phyloP scores from a whole-genome alignment of 2,329 filamentous ascomycete genomes.

The Venturia asperata region DNA sequence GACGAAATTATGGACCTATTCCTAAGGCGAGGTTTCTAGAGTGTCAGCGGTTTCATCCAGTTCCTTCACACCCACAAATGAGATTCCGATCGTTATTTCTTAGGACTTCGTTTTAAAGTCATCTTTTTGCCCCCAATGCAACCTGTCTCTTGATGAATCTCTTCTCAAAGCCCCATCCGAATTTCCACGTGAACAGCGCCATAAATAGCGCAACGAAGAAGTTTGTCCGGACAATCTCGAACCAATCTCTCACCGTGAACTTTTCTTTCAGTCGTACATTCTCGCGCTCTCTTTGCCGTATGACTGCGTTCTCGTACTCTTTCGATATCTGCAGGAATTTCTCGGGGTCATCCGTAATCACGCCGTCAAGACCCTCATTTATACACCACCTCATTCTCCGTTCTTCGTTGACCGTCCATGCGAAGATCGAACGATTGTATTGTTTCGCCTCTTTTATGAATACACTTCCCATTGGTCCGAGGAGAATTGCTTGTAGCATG shows the following conservation, averaged over 20 bases:
- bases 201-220: constrained; percentile 31
- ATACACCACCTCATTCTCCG: constrained; percentile 78
- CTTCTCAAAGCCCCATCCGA: constrained; percentile 23
- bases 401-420: constrained; percentile 82
- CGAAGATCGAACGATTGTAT: constrained; percentile 55
- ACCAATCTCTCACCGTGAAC: constrained; percentile 23
- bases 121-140: neutral
- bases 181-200: constrained; percentile 29
- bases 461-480: constrained; percentile 57
- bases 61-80: neutral
- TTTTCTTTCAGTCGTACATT: constrained; percentile 8
- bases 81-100: neutral
- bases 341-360: constrained; percentile 78
- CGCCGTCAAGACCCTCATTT: constrained; percentile 59
- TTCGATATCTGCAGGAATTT: constrained; percentile 56
- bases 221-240: constrained; percentile 30
- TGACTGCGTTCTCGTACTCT: constrained; percentile 15
- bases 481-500: constrained; percentile 61
- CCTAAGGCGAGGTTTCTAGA: neutral
- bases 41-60: neutral
- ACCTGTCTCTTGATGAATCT: constrained; percentile 14
- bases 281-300: constrained; percentile 3
- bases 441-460: constrained; percentile 59
- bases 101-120: neutral
- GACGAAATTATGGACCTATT: too few relatives aligned